Evolutionary conservation across 139 green algal species (phyloP).

Genomic region (Micractinium sp.): DNA sequence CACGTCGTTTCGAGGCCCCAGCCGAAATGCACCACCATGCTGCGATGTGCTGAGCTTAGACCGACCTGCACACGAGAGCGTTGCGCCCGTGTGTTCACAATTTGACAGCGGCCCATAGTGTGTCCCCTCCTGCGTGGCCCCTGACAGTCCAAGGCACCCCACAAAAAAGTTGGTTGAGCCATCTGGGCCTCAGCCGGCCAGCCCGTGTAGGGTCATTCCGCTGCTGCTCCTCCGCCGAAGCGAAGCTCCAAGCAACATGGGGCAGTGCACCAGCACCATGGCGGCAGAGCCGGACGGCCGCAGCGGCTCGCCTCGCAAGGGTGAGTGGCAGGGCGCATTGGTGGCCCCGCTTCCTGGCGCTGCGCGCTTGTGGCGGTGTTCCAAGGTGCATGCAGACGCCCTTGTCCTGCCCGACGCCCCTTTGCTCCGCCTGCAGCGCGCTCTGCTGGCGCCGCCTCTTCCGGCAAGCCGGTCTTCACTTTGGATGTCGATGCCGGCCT

Average conservation of each 20-base stretch:
- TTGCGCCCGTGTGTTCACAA: no score
- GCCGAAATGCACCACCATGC: no score
- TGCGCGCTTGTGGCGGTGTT: no score
- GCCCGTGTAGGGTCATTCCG: not conserved
- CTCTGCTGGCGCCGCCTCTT: not conserved
- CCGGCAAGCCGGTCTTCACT: not conserved
- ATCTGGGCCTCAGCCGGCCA: not conserved
- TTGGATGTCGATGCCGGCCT: not conserved
- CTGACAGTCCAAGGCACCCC: no score
- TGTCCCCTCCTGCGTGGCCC: no score
- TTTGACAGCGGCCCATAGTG: no score
- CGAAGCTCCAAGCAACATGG: not conserved
- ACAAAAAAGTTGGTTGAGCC: not conserved
- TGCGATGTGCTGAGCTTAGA: no score
- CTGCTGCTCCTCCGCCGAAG: not conserved
- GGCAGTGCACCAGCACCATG: not conserved
- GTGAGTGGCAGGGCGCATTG: no score
- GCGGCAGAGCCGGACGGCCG: not conserved
- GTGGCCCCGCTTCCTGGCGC: no score
- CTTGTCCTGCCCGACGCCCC: not conserved
- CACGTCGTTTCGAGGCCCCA: no score
- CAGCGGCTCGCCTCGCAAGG: not conserved
- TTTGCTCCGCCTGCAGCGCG: not conserved
- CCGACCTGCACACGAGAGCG: no score
- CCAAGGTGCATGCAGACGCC: no score